Base-by-base conservation (phyloP, 495 filamentous ascomycete genomes). In the Extremus antarcticus region DNA sequence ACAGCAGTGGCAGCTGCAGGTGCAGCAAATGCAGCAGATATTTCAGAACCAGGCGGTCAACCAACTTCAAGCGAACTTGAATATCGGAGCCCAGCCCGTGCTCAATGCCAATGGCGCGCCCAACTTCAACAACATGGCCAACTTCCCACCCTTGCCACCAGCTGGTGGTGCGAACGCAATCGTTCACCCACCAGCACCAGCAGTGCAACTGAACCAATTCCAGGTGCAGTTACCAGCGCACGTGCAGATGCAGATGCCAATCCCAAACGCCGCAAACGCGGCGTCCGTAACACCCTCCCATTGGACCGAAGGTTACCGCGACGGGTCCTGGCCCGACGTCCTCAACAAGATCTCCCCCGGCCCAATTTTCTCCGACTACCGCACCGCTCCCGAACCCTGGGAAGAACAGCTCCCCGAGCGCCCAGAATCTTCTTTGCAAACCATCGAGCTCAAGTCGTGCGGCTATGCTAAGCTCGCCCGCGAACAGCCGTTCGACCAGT, bases 281-380 rank as follows among this genome's bases (percentile, higher is more conserved):
- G n/a, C n/a, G n/a, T n/a, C n/a, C n/a, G n/a, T n/a, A n/a, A n/a
- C n/a, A n/a, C n/a, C n/a, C n/a, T 0, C 49, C 8, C 40, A 39
- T 29, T 51, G 38, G 40, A 50, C 22, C 38, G 29, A 35, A 17
- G 38, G 40, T 24, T 43, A 53, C 32, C 61, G 65, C 25, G 55
- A 51, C 38, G 67, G 66, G 25, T 69, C 66, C 17, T 71, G 68
- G 68, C 52, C 65, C 15, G n/a, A 63, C 25, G 19, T 70, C 25
- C 49, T 71, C 53, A 58, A 66, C 60, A 35, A 51, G 19, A 61
- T 70, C 25, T 68, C 65, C 0, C 66, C 66, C 3, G 62, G 66
- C 43, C 50, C 43, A 2, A 63, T 54, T 39, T 57, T 63, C 41
- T 3, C 45, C 32, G 51, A 69, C 56, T 59, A 25, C 59, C 39